phyloP scores from a whole-genome alignment of 129 eudicot genomes.

The Flaveria trinervia region DNA sequence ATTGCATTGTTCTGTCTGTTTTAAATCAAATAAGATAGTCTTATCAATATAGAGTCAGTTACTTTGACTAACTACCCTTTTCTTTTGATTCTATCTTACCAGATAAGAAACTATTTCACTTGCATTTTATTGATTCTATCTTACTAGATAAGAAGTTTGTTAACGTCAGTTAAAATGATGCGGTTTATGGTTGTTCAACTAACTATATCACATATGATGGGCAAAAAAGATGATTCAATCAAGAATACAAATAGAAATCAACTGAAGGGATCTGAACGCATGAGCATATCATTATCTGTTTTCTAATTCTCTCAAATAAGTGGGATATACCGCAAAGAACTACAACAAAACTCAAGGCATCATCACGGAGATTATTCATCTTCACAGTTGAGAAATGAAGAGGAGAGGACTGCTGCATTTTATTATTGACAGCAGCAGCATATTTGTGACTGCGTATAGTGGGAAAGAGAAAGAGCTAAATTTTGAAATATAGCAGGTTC shows the following conservation, averaged over 20 bases:
- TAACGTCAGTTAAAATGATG: not conserved
- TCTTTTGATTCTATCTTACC: slow-evolving; percentile 1
- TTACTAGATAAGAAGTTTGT: not conserved
- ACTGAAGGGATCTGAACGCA: not conserved
- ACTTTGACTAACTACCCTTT: slow-evolving; percentile 12
- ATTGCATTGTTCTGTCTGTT: slow-evolving; percentile 33
- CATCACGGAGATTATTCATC: not conserved
- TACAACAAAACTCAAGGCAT: not conserved
- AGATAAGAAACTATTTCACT: slow-evolving; percentile 8
- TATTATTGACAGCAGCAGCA: not conserved
- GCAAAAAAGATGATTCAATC: not conserved
- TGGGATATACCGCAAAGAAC: not conserved
- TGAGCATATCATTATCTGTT: not conserved
- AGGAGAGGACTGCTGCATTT: not conserved
- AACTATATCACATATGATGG: not conserved
- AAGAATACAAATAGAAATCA: not conserved
- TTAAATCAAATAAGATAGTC: slow-evolving; percentile 26
- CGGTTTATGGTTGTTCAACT: not conserved
- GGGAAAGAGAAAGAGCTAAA: not conserved
- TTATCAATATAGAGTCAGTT: not conserved
- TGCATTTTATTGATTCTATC: not conserved
- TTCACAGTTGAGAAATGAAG: not conserved
- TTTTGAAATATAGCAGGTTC: not conserved
- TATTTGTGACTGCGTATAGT: not conserved
- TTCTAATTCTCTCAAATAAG: not conserved